phyloP scores from a whole-genome alignment of 352 stramenopile species.

The Globisporangium orthogonon region DNA sequence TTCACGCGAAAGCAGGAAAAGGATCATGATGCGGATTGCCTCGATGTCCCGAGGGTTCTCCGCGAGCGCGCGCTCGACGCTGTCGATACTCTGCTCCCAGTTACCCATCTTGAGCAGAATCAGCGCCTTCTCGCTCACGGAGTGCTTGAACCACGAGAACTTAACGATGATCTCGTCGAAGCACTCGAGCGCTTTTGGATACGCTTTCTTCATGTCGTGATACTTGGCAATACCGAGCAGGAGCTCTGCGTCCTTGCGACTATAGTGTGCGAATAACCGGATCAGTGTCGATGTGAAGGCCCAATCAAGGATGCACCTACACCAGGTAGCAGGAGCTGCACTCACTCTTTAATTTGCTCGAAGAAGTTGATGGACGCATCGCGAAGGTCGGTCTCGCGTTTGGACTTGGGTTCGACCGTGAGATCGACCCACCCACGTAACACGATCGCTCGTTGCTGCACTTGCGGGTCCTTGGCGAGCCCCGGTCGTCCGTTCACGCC shows the following conservation, averaged over 20 bases:
- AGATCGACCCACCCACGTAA: conserved; percentile 76
- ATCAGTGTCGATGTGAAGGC: no score
- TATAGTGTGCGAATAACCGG: conserved; percentile 5
- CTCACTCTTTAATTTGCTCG: conserved; percentile 55
- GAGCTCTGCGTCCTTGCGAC: conserved; percentile 61
- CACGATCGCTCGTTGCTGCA: conserved; percentile 44
- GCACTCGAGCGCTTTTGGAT: conserved; percentile 50
- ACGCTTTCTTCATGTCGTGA: conserved; percentile 69
- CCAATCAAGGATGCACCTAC: no score
- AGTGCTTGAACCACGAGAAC: conserved; percentile 80
- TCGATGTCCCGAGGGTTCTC: conserved; percentile 70
- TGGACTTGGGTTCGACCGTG: conserved; percentile 58
- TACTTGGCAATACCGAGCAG: conserved; percentile 70
- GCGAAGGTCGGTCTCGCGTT: conserved; percentile 54
- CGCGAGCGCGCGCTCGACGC: conserved; percentile 56
- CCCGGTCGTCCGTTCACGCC: conserved; percentile 16
- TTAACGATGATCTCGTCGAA: conserved; percentile 76
- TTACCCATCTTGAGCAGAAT: conserved; percentile 79
- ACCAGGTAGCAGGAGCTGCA: background rate
- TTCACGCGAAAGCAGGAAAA: conserved; percentile 64
- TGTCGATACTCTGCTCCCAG: conserved; percentile 84
- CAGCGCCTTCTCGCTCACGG: conserved; percentile 74
- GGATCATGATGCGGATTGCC: conserved; percentile 53
- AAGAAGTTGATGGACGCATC: conserved; percentile 63
- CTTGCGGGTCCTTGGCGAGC: conserved; percentile 15